Conservation (phyloP, 2,329 filamentous ascomycete species). For the Colletotrichum sp. region DNA sequence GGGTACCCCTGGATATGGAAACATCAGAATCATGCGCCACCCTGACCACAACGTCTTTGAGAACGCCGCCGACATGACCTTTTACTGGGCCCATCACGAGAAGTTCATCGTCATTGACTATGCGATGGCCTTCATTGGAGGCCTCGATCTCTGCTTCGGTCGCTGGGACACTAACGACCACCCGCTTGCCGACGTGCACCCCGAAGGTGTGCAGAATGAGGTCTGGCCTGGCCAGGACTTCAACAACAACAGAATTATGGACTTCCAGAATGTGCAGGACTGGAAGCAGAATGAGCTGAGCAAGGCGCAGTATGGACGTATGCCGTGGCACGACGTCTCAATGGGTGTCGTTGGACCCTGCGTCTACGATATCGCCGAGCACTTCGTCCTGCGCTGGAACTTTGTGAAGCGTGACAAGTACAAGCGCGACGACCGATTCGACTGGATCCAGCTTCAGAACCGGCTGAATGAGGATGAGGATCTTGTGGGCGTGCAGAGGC, state of each 20-base stretch:
- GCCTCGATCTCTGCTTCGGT: constrained; percentile 93
- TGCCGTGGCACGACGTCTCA: constrained; percentile 98
- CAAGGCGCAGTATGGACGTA: constrained; percentile 89
- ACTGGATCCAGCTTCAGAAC: constrained; percentile 84
- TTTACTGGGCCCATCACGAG: constrained; percentile 98
- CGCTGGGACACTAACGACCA: constrained; percentile 92
- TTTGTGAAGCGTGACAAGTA: constrained; percentile 98
- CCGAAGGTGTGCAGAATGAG: constrained; percentile 79
- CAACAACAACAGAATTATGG: constrained; percentile 96
- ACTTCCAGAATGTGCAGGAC: constrained; percentile 88
- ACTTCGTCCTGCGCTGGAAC: constrained; percentile 95
- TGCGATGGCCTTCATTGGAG: constrained; percentile 88
- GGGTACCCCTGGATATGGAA: constrained; percentile 81
- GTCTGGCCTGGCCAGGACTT: constrained; percentile 97
- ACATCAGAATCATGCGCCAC: constrained; percentile 88
- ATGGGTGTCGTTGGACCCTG: constrained; percentile 91
- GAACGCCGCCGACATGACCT: constrained; percentile 93
- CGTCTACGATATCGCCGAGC: constrained; percentile 93
- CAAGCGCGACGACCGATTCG: constrained; percentile 82
- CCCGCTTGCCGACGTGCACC: constrained; percentile 84
- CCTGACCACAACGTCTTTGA: constrained; percentile 95
- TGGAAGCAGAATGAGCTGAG: constrained; percentile 94
- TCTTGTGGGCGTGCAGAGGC: constrained; percentile 84
- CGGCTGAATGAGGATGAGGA: constrained; percentile 81
- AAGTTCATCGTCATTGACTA: constrained; percentile 98